These are phyloP conservation scores for Piloderma croceum DNA, from an alignment of 768 basidiomycete genomes.

Conservation along the genomic window DNA sequence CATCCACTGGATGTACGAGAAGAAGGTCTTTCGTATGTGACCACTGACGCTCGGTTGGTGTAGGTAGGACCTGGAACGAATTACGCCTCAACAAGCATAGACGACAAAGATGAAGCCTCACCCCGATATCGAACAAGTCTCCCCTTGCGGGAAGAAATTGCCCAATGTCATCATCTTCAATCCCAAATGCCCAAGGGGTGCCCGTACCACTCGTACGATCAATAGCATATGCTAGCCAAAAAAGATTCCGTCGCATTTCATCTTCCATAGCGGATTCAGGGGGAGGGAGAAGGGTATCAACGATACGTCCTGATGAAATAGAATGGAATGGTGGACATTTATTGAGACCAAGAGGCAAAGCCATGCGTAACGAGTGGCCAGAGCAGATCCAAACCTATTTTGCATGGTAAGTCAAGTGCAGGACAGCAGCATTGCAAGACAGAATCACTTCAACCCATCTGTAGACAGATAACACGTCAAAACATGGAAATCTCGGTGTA, in stretches of 20 bases:
- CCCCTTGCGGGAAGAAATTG: constrained; percentile 62
- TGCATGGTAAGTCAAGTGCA: constrained; percentile 8
- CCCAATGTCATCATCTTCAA: constrained; percentile 72
- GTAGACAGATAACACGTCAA: too few relatives aligned
- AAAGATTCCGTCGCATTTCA: constrained; percentile 65
- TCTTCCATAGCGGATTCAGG: constrained; percentile 61
- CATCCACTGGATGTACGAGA: constrained; percentile 52
- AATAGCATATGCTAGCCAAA: constrained; percentile 66
- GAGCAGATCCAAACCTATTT: constrained; percentile 55
- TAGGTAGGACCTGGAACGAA: constrained; percentile 37
- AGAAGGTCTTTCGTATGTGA: constrained; percentile 57
- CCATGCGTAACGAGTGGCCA: constrained; percentile 50
- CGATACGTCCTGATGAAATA: constrained; percentile 52
- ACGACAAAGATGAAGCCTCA: constrained; percentile 28
- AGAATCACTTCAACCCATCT: constrained; percentile 69
- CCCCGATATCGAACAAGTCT: constrained; percentile 57
- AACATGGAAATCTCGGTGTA: too few relatives aligned
- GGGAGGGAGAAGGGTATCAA: constrained; percentile 50
- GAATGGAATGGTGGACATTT: constrained; percentile 61
- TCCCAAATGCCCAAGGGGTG: constrained; percentile 66
- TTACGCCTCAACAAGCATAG: constrained; percentile 7
- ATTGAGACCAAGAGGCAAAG: constrained; percentile 66
- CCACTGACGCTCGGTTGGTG: constrained; percentile 57
- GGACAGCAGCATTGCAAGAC: background rate
- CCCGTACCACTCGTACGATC: constrained; percentile 64